Conservation (phyloP, 352 stramenopile genomes). For the Globisporangium spiculum region DNA sequence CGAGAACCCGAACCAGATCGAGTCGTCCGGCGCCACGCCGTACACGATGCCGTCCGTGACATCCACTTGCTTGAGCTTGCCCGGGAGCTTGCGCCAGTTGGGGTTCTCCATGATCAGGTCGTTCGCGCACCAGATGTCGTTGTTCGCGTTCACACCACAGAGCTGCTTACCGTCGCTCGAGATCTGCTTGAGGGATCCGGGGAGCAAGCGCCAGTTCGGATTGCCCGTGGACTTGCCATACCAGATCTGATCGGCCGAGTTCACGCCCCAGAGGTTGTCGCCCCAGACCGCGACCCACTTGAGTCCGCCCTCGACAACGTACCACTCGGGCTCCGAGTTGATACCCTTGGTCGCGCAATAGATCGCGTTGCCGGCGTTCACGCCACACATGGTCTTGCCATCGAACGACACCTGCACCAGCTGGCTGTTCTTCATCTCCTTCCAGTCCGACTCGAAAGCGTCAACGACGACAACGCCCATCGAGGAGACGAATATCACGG, state of each 20-base stretch:
- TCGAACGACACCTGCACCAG: constrained; percentile 16
- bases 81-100: constrained; percentile 28
- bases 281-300: constrained; percentile 23
- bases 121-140: constrained; percentile 28
- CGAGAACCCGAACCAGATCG: constrained; percentile 24
- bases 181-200: constrained; percentile 23
- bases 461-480: not conserved
- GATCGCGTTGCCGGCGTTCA: constrained; percentile 7
- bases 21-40: constrained; percentile 12
- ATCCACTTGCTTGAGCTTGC: constrained; percentile 24
- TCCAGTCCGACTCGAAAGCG: constrained; percentile 14
- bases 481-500: not conserved
- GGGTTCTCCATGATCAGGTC: constrained; percentile 19
- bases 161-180: constrained; percentile 33
- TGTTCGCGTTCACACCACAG: constrained; percentile 20
- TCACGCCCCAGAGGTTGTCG: constrained; percentile 24
- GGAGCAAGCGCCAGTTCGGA: constrained; percentile 18
- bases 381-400: constrained; percentile 16
- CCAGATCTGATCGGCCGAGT: constrained; percentile 21
- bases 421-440: not conserved
- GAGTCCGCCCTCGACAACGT: not conserved
- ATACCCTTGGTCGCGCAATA: constrained; percentile 12
- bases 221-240: constrained; percentile 7
- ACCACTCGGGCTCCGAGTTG: not conserved
- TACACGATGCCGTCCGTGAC: constrained; percentile 26